A percentile compares a stretch with the other conserved stretches of the same genome.
These are phyloP conservation scores for Erodium moschatum DNA, from an alignment of 441 rosid species.

Conservation along the genomic window DNA sequence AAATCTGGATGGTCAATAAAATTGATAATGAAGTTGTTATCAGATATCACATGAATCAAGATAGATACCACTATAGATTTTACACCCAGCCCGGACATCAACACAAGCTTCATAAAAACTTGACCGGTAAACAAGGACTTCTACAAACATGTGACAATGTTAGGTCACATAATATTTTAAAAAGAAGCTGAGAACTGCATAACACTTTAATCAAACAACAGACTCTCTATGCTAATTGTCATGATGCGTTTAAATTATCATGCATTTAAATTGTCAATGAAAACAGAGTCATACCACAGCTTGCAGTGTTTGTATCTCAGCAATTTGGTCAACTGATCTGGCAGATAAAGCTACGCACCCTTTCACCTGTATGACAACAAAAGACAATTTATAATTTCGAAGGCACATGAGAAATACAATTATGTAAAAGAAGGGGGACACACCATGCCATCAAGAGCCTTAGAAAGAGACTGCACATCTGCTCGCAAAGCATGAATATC, in stretches of 20 bases:
- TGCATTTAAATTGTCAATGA: no score
- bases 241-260: background rate
- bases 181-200: background rate
- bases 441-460: conserved; percentile 68
- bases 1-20: background rate
- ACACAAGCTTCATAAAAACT: background rate
- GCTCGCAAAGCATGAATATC: conserved; percentile 77
- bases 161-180: background rate
- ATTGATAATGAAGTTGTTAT: background rate
- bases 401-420: conserved; percentile 19
- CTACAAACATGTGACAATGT: background rate
- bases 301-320: conserved; percentile 56
- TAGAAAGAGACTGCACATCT: conserved; percentile 69
- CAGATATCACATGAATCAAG: background rate
- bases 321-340: conserved; percentile 48
- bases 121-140: background rate
- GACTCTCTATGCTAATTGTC: background rate
- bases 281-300: conserved; percentile 44
- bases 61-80: conserved; percentile 5
- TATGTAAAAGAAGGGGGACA: conserved; percentile 18
- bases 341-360: conserved; percentile 52
- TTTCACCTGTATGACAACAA: conserved; percentile 46
- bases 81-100: background rate
- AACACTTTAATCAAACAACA: background rate
- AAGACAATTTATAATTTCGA: conserved; percentile 22